Conservation (phyloP, 2,329 filamentous ascomycete genomes). For the Dothiorella sarmentorum region DNA sequence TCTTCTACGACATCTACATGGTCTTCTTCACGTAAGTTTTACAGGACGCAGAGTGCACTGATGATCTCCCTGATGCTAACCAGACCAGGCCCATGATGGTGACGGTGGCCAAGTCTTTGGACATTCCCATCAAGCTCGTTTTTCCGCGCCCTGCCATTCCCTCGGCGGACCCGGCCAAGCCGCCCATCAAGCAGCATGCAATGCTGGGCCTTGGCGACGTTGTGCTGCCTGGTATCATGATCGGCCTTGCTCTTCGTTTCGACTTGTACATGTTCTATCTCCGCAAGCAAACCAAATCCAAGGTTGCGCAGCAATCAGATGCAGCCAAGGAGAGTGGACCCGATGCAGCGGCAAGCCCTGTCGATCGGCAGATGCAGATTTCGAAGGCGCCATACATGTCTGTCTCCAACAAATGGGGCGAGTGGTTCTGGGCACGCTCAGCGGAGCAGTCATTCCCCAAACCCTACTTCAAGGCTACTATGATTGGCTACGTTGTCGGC, state of each 20-base stretch:
- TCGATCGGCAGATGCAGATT: not conserved
- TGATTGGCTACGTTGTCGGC: constrained; percentile 73
- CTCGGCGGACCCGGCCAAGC: constrained; percentile 40
- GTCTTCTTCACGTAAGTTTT: constrained; percentile 73
- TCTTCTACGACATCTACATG: constrained; percentile 94
- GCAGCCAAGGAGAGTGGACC: constrained; percentile 16
- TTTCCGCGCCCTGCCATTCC: constrained; percentile 64
- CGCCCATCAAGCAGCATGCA: constrained; percentile 43
- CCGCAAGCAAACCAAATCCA: constrained; percentile 51
- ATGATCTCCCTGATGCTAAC: constrained; percentile 10
- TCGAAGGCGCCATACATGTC: constrained; percentile 42
- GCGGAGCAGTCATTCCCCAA: constrained; percentile 62
- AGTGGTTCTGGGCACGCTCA: constrained; percentile 69
- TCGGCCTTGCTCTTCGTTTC: constrained; percentile 84
- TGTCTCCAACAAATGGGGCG: constrained; percentile 73
- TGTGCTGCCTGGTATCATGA: constrained; percentile 85
- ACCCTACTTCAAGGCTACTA: constrained; percentile 75
- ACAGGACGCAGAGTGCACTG: no score
- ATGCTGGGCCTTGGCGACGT: constrained; percentile 96
- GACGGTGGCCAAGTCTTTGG: constrained; percentile 80
- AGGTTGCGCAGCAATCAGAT: no score
- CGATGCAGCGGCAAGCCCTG: not conserved
- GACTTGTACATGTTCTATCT: constrained; percentile 84
- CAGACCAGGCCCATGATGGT: constrained; percentile 66
- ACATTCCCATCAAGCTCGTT: constrained; percentile 88